A percentile compares a stretch with the other conserved stretches of the same genome.
phyloP scores from a whole-genome alignment of 805 yeast genomes.

The Blastobotrys chiropterorum region DNA sequence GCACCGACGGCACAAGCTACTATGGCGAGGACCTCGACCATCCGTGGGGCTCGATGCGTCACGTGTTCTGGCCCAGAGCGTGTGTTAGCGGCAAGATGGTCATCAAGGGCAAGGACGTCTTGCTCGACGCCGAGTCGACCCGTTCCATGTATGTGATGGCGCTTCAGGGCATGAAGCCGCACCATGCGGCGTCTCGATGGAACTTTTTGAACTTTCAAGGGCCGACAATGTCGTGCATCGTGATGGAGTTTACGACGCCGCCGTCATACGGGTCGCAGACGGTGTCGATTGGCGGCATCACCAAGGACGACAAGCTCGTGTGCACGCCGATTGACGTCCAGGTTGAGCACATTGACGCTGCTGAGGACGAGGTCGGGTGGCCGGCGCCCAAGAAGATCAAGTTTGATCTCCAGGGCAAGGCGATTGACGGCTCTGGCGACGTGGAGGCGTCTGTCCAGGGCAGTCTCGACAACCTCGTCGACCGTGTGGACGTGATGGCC shows the following conservation, averaged over 20 bases:
- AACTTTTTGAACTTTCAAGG: conserved; percentile 89
- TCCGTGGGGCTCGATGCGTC: conserved; percentile 98
- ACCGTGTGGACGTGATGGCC: conserved; percentile 95
- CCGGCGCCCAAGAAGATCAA: conserved; percentile 66
- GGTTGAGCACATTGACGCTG: conserved; percentile 50
- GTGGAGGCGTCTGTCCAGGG: conserved; percentile 54
- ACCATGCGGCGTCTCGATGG: conserved; percentile 97
- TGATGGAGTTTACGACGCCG: conserved; percentile 96
- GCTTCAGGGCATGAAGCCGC: conserved; percentile 98
- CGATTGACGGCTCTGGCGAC: conserved; percentile 38
- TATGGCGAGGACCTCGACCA: conserved; percentile 78
- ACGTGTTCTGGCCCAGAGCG: conserved; percentile 93
- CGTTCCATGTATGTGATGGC: conserved; percentile 89
- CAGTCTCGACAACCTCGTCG: conserved; percentile 55
- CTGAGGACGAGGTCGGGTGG: conserved; percentile 75
- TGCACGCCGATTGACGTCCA: conserved; percentile 61
- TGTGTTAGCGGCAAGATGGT: conserved; percentile 58
- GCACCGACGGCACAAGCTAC: conserved; percentile 75
- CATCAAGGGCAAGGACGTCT: conserved; percentile 34
- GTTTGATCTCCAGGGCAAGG: conserved; percentile 50
- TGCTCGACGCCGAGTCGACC: conserved; percentile 29
- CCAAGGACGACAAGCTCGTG: conserved; percentile 57
- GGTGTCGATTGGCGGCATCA: conserved; percentile 72
- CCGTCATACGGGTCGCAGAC: conserved; percentile 76
- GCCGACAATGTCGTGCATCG: conserved; percentile 60